Evolutionary conservation across 1,284 basidiomycete genomes (phyloP).

Genomic region (Phaffia rhodozyma): DNA sequence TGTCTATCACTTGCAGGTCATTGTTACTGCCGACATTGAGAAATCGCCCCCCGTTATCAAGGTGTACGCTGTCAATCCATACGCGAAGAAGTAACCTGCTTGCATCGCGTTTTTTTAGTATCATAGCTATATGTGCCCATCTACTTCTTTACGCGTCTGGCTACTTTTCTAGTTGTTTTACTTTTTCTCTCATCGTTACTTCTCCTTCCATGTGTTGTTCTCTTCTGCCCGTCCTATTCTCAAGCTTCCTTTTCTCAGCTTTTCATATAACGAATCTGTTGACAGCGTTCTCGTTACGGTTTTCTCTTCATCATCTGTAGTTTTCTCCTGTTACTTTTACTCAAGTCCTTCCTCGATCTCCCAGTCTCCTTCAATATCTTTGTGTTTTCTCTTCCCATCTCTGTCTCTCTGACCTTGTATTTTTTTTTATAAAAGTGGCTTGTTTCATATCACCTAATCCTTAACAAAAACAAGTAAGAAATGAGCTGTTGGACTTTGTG

Average conservation of each 20-base stretch:
- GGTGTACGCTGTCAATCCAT: slow-evolving; percentile 39
- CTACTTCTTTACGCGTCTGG: background rate
- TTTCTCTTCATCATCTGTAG: background rate
- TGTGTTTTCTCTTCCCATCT: background rate
- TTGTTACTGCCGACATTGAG: slow-evolving; percentile 81
- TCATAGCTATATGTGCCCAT: background rate
- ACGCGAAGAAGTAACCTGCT: slow-evolving; percentile 8
- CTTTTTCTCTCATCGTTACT: background rate
- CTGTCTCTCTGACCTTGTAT: background rate
- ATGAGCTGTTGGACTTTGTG: too few relatives aligned
- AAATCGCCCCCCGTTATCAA: slow-evolving; percentile 91
- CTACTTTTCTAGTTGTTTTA: background rate
- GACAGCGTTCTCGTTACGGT: background rate
- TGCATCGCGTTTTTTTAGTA: background rate
- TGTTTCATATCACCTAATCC: too few relatives aligned
- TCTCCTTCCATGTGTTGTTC: background rate
- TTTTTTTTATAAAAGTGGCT: too few relatives aligned
- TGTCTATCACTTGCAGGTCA: slow-evolving; percentile 46
- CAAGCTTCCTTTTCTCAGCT: too few relatives aligned
- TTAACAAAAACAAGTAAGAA: too few relatives aligned
- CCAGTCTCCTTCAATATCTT: background rate
- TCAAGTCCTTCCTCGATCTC: background rate
- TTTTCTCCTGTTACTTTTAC: background rate
- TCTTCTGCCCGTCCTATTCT: too few relatives aligned
- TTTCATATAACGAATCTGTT: too few relatives aligned